phyloP scores from a whole-genome alignment of 148 eudicot species.

The Salicornia ramosissima region DNA sequence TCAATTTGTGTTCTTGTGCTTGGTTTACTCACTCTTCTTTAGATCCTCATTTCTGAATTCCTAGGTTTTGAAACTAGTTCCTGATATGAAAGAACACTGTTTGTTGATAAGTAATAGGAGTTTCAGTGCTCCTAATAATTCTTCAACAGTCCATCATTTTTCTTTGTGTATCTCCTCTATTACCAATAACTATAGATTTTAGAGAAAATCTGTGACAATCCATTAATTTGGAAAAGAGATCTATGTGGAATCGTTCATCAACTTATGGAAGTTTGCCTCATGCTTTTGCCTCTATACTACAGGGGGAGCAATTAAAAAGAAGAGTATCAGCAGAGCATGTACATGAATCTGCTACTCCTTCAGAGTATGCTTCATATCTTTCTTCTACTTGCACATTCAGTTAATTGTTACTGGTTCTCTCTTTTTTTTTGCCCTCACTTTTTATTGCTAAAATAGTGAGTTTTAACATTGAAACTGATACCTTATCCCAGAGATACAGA shows the following conservation, averaged over 20 bases:
- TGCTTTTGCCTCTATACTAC: slow-evolving; percentile 23
- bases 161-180: no score
- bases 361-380: slow-evolving; percentile 40
- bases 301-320: slow-evolving; percentile 89
- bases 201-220: no score
- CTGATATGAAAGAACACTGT: no score
- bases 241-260: not conserved
- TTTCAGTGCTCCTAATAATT: no score
- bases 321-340: slow-evolving; percentile 35
- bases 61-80: no score
- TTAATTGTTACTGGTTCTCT: slow-evolving; percentile 7
- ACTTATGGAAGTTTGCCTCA: not conserved
- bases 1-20: no score
- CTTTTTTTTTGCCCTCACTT: not conserved
- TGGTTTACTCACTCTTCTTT: no score
- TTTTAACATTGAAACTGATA: slow-evolving; percentile 2
- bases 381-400: slow-evolving; percentile 7
- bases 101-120: no score
- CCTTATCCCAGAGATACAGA: slow-evolving; percentile 32
- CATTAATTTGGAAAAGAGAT: not conserved
- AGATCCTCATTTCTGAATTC: no score
- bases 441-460: not conserved
- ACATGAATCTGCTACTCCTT: slow-evolving; percentile 42
- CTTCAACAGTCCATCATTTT: no score
- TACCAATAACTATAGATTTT: no score